Base-by-base conservation (phyloP, 2,329 filamentous ascomycete species). In the Trichoderma aggressivum region DNA sequence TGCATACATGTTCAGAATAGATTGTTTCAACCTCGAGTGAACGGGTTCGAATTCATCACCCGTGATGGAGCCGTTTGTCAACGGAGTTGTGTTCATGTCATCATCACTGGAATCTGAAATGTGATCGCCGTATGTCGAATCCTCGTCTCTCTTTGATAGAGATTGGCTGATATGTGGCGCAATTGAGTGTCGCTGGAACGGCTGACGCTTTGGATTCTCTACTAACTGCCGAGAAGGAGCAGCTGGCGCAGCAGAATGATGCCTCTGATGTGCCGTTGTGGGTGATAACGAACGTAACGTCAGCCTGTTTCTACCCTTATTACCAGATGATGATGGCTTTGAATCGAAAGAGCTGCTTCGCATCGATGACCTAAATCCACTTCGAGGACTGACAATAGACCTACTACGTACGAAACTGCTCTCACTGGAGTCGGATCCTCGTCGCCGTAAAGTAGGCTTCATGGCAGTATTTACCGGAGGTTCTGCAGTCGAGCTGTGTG, bases 381-480 rank as follows among this genome's bases (percentile, higher is more conserved):
- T 87, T 0, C 85, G 85, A 56, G 84, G 80, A 53, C 81, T 81
- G 7, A 80, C 78, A 65, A 82, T 78, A 47, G 86, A 82, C 72
- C 87, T 86, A 56, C 84, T 81, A 32, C 93, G 90, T 77, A 88
- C 91, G 83, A 97, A 97, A 78, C 93, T 97, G 81, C 92, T 97
- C 58, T 93, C 90, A 76, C 91, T 93, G 32, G 87, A 90, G 74
- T 90, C 89, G 0, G 90, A 92, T 21, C 82, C 84, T 11, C 83
- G 86, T 2, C 90, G 86, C 71, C 83, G 82, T 10, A 89, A 80
- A 6, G 76, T 75, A 14, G 84, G 76, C 56, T 78, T 79, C 39
- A 76, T 71, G 30, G 21, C 24, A 6, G 58, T 28, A 18, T 24
- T 43, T 32, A 34, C 14, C 14, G 73, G 70, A 47, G 75, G 70